These are phyloP conservation scores for Talaromyces adpressus DNA, from an alignment of 495 filamentous ascomycete genomes.

Conservation along the genomic window DNA sequence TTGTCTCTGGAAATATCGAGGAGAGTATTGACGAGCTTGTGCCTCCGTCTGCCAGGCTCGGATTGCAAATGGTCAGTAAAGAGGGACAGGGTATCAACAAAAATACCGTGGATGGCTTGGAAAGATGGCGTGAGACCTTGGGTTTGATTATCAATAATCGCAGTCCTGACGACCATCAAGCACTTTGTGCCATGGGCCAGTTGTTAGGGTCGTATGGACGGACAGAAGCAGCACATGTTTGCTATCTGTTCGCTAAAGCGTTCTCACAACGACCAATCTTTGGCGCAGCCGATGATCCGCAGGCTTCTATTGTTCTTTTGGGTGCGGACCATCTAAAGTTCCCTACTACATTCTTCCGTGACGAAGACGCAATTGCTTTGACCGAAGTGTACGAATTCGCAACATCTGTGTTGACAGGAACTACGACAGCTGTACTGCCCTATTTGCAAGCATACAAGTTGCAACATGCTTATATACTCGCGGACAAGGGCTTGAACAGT, in stretches of 20 bases:
- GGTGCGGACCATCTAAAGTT: slow-evolving; percentile 70
- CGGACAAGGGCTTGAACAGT: slow-evolving; percentile 70
- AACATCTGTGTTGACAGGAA: slow-evolving; percentile 54
- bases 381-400: slow-evolving; percentile 93
- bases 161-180: slow-evolving; percentile 66
- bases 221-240: slow-evolving; percentile 85
- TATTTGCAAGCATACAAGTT: slow-evolving; percentile 88
- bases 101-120: slow-evolving; percentile 74
- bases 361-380: slow-evolving; percentile 77
- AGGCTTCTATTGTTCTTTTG: slow-evolving; percentile 70
- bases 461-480: slow-evolving; percentile 73
- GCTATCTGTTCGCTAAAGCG: slow-evolving; percentile 54
- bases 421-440: slow-evolving; percentile 55
- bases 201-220: slow-evolving; percentile 83
- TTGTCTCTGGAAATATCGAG: slow-evolving; percentile 88
- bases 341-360: slow-evolving; percentile 58
- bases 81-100: slow-evolving; percentile 54
- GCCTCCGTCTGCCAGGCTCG: slow-evolving; percentile 85
- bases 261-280: slow-evolving; percentile 51
- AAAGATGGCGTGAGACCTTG: slow-evolving; percentile 90
- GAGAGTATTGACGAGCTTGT: slow-evolving; percentile 96
- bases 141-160: slow-evolving; percentile 81
- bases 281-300: slow-evolving; percentile 77
- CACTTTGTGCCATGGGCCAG: slow-evolving; percentile 72
- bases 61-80: slow-evolving; percentile 80